A percentile compares a stretch with the other conserved stretches of the same genome.
These are phyloP conservation scores for Phanerodontia chrysosporium DNA, from an alignment of 768 basidiomycete species.

Conservation along the genomic window DNA sequence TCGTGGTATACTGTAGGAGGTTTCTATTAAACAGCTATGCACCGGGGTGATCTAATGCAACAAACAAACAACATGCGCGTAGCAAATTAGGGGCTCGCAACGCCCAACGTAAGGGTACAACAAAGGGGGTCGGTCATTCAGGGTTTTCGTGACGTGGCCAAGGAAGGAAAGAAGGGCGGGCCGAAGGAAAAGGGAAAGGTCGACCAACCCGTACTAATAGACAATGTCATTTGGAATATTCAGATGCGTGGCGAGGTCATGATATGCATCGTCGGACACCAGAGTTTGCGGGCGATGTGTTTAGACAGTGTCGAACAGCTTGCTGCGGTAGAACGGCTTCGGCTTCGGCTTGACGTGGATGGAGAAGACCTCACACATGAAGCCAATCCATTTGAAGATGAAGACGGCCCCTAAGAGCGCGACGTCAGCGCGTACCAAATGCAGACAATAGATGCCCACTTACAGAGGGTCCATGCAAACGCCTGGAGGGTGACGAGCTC, in stretches of 20 bases:
- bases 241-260: background rate
- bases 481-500: constrained; percentile 7
- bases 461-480: constrained; percentile 9
- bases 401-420: constrained; percentile 1
- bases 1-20: background rate
- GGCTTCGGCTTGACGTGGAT: background rate
- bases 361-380: background rate
- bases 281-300: background rate
- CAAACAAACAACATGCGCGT: background rate
- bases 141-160: background rate
- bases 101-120: background rate
- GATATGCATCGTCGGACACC: background rate
- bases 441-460: background rate
- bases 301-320: constrained; percentile 5
- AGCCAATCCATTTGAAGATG: background rate
- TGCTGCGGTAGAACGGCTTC: background rate
- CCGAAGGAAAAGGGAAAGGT: background rate
- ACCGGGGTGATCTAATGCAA: background rate
- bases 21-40: background rate
- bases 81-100: background rate
- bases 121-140: background rate
- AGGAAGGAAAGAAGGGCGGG: background rate
- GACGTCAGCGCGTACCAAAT: background rate
- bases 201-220: background rate
- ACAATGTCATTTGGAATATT: background rate